Evolutionary conservation across 2,329 filamentous ascomycete species (phyloP).

Genomic region (Camptophora hylomeconis): DNA sequence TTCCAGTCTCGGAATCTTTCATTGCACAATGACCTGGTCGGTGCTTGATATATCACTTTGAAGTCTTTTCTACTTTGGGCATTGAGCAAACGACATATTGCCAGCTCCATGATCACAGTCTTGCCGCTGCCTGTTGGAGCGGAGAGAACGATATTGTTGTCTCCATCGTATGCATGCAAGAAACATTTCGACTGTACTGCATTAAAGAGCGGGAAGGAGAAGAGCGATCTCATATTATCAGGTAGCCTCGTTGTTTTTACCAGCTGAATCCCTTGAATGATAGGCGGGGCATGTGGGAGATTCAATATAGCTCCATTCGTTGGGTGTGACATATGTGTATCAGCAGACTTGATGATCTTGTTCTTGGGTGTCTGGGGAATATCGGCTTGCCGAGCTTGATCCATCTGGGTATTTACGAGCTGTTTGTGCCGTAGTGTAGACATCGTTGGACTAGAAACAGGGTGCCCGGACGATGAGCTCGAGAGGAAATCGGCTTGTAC

Average conservation of each 20-base stretch:
- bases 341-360: background rate
- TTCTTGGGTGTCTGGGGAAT: background rate
- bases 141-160: constrained; percentile 66
- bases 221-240: constrained; percentile 55
- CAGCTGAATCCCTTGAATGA: constrained; percentile 47
- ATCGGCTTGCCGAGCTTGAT: background rate
- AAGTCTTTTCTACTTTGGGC: constrained; percentile 45
- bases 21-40: constrained; percentile 69
- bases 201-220: constrained; percentile 65
- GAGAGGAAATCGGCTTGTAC: too few relatives aligned
- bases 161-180: constrained; percentile 47
- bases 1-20: constrained; percentile 69
- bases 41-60: constrained; percentile 77
- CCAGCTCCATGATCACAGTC: constrained; percentile 67
- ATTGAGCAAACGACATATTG: constrained; percentile 59
- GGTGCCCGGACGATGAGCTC: constrained; percentile 9
- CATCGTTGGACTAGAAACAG: constrained; percentile 10
- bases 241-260: constrained; percentile 49
- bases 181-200: constrained; percentile 75
- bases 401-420: background rate
- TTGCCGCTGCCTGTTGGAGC: constrained; percentile 80
- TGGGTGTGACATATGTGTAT: background rate
- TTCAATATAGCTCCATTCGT: constrained; percentile 16
- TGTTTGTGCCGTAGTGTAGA: constrained; percentile 8
- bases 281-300: constrained; percentile 29